Evolutionary conservation across 2,329 filamentous ascomycete species (phyloP).

Genomic region (Sporothrix pseudoabietina): DNA sequence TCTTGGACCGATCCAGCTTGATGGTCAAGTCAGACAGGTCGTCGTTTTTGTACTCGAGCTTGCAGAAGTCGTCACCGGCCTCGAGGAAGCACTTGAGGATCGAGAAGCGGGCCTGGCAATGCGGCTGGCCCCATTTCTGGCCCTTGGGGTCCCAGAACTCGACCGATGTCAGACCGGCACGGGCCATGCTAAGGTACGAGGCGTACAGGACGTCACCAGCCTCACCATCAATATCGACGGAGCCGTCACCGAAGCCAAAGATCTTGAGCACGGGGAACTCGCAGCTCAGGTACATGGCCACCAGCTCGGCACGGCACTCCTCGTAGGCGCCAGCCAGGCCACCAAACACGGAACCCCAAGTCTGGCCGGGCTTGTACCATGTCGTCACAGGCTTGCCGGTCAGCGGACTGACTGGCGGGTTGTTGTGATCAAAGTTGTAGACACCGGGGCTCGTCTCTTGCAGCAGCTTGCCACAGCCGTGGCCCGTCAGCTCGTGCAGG

Average conservation of each 20-base stretch:
- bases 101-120: conserved; percentile 88
- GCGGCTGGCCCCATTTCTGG: conserved; percentile 88
- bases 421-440: conserved; percentile 85
- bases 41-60: conserved; percentile 71
- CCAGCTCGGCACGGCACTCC: conserved; percentile 90
- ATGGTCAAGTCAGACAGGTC: conserved; percentile 82
- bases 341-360: conserved; percentile 91
- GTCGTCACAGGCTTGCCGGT: conserved; percentile 75
- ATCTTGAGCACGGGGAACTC: conserved; percentile 88
- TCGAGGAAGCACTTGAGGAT: conserved; percentile 82
- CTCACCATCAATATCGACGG: conserved; percentile 68
- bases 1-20: conserved; percentile 81
- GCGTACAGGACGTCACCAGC: conserved; percentile 87
- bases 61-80: conserved; percentile 84
- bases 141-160: conserved; percentile 95
- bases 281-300: conserved; percentile 87
- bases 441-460: conserved; percentile 81
- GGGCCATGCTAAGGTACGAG: conserved; percentile 89
- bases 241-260: conserved; percentile 86
- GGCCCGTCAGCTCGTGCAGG: conserved; percentile 82
- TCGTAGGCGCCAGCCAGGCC: conserved; percentile 86
- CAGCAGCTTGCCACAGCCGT: conserved; percentile 90
- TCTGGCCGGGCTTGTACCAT: conserved; percentile 94
- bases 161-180: conserved; percentile 82
- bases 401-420: conserved; percentile 79